Percentiles rank a stretch among this genome's conserved stretches.
Conservation (phyloP, 169 alveolate genomes). For the Plasmodium chabaudi region DNA sequence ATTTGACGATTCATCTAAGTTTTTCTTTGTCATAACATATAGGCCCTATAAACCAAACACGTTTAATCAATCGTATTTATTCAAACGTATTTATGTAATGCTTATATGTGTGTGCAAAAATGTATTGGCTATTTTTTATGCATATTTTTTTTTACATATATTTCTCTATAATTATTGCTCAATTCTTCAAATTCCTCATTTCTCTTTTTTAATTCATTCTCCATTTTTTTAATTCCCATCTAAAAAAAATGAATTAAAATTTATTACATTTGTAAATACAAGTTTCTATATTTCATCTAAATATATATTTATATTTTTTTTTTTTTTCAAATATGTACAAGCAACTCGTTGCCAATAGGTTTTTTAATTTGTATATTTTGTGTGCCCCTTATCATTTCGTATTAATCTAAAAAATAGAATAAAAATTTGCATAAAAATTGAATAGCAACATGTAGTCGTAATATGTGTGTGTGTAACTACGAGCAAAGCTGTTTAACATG, state of each 20-base stretch:
- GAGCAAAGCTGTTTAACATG: too few species aligned
- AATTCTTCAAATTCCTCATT: slow-evolving; percentile 57
- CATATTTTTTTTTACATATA: slow-evolving; percentile 21
- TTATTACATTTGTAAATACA: not conserved
- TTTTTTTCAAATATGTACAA: slow-evolving; percentile 19
- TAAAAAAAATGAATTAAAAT: slow-evolving; percentile 5
- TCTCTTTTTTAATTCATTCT: slow-evolving; percentile 34
- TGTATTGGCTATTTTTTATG: not conserved
- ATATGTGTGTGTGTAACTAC: not conserved
- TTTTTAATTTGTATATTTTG: slow-evolving; percentile 20
- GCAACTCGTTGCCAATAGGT: slow-evolving; percentile 22
- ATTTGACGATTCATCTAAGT: slow-evolving; percentile 47
- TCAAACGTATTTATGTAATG: not conserved
- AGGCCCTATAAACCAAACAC: slow-evolving; percentile 6
- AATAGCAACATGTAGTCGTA: not conserved
- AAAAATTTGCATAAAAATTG: not conserved
- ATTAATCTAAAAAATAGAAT: slow-evolving; percentile 9
- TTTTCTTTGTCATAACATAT: slow-evolving; percentile 40
- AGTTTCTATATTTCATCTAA: not conserved
- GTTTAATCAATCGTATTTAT: not conserved
- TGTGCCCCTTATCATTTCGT: slow-evolving; percentile 35
- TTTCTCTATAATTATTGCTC: slow-evolving; percentile 48
- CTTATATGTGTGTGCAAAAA: not conserved
- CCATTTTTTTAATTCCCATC: slow-evolving; percentile 70
- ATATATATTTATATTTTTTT: slow-evolving; percentile 3